A percentile compares a stretch with the other conserved stretches of the same genome.
Conservation (phyloP, 352 stramenopile species). For the Globisporangium mamillatum region DNA sequence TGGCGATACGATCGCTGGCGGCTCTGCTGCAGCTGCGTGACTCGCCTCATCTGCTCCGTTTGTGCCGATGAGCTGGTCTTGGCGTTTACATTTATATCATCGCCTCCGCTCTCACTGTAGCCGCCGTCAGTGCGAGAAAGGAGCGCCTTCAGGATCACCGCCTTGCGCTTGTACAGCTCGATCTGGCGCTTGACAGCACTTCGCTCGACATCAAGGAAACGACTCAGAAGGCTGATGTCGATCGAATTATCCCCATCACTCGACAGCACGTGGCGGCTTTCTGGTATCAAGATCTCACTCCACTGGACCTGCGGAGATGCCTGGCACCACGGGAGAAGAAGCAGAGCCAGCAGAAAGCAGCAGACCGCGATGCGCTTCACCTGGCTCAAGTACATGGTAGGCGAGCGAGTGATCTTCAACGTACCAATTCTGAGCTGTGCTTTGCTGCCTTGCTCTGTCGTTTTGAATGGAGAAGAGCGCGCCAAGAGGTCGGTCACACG, state of each 20-base stretch:
- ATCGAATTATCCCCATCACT: too few species aligned
- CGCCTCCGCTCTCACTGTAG: not conserved
- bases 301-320: not conserved
- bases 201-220: slow-evolving; percentile 4
- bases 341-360: not conserved
- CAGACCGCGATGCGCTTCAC: not conserved
- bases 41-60: not conserved
- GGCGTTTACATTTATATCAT: not conserved
- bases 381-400: not conserved
- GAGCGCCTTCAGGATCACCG: slow-evolving; percentile 2
- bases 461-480: not conserved
- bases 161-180: slow-evolving; percentile 13
- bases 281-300: not conserved
- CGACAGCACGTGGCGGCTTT: not conserved
- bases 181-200: not conserved
- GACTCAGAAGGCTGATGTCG: not conserved
- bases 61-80: not conserved
- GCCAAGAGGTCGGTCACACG: too few species aligned
- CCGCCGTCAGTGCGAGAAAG: not conserved
- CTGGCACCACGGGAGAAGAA: not conserved
- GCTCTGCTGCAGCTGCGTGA: not conserved
- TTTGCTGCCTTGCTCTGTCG: too few species aligned
- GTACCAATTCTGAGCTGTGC: not conserved
- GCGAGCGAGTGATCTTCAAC: too few species aligned
- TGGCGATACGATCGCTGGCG: slow-evolving; percentile 10